Conservation (phyloP, 1,284 basidiomycete species). For the Pulveroboletus sp. region DNA sequence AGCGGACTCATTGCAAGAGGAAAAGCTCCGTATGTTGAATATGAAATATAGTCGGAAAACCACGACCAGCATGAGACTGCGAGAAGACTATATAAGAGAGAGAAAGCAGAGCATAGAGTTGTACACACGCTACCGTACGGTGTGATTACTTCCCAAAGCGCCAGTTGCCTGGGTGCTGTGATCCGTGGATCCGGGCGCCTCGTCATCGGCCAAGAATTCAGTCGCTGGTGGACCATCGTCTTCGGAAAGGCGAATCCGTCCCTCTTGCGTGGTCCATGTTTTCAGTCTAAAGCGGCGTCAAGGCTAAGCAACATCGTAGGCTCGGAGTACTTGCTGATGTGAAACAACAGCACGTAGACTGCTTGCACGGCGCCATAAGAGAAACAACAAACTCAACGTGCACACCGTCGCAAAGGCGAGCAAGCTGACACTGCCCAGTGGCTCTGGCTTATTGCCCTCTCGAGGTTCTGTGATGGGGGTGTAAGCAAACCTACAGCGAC, state of each 20-base stretch:
- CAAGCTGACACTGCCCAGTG: constrained; percentile 56
- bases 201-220: constrained; percentile 65
- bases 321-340: constrained; percentile 52
- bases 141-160: neutral
- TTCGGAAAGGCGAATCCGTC: constrained; percentile 65
- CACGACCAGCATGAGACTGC: constrained; percentile 1
- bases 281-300: constrained; percentile 50
- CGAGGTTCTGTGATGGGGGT: constrained; percentile 52
- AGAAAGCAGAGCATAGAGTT: neutral
- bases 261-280: constrained; percentile 55
- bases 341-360: constrained; percentile 60
- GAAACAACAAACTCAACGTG: constrained; percentile 58
- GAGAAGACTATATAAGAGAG: neutral
- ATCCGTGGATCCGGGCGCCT: constrained; percentile 37
- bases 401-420: constrained; percentile 62
- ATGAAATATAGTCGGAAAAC: neutral
- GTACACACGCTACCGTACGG: constrained; percentile 10
- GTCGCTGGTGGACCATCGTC: constrained; percentile 70
- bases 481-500: neutral
- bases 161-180: constrained; percentile 25
- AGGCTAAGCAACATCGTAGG: neutral
- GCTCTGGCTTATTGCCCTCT: constrained; percentile 62
- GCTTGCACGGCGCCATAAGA: constrained; percentile 67
- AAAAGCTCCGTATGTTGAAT: neutral
- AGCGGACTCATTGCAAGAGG: neutral